Evolutionary conservation across 305 asterid species (phyloP), one percentile per base, ranked within the genome.

Genomic region (Fraxinus greggii): DNA sequence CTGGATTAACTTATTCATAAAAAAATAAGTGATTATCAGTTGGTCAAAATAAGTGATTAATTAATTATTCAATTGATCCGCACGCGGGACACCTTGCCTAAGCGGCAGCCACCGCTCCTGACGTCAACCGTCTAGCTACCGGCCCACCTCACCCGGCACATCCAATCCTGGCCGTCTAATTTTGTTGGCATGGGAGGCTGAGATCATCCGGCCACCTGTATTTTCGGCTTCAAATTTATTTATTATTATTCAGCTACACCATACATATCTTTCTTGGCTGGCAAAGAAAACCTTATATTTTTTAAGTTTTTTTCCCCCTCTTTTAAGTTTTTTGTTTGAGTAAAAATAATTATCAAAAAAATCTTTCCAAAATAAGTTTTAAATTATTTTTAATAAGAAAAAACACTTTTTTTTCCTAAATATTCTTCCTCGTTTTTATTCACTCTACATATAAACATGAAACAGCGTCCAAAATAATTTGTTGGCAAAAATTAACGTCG

Each of bases 81-180:
- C 88, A 82, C 81, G 88, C 83, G 82, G 31, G 10, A 77, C 77
- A 78, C 87, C 87, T 70, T 79, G 87, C 83, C 23, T 17, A 12
- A 42, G 54, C 54, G 5, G n/a, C 17, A 12, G 54, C 54, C n/a
- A 42, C 82, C 82, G 40, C 81, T 81, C 77, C 51, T 82, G 87
- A 86, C 72, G 86, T 86, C 88, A 84, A 70, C 83, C 69, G 83
- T 32, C 84, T 76, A 79, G 79, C 86, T 84, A 84, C 88, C 86
- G 63, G 78, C 83, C 35, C 84, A 82, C 78, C 80, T 84, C 88
- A 83, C 78, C 81, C 0, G 6, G 73, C 85, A 74, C 85, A 45
- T 78, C 0, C 4, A 33, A 12, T 79, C 81, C 1, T 21, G 77
- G 73, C 81, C 83, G 75, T 77, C 10, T 7, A 70, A 45, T 35